Conservation (phyloP, 768 basidiomycete species). For the Saitozyma podzolica region DNA sequence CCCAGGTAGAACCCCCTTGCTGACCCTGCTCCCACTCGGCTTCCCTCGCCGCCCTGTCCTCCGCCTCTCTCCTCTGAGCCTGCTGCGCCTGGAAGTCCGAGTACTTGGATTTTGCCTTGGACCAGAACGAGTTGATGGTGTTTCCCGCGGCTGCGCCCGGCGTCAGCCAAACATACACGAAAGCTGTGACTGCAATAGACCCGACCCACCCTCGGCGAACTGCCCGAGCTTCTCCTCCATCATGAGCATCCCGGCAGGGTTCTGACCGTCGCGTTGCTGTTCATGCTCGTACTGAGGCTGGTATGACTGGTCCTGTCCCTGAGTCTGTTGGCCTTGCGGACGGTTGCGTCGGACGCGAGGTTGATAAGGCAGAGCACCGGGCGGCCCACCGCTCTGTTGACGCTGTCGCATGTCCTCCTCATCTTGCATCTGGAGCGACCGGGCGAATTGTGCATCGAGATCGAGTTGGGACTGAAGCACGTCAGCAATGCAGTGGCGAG, state of each 20-base stretch:
- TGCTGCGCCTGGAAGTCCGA: slow-evolving; percentile 39
- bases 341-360: slow-evolving; percentile 38
- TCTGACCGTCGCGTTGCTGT: slow-evolving; percentile 14
- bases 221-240: slow-evolving; percentile 48
- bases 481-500: not conserved
- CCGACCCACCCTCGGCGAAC: slow-evolving; percentile 45
- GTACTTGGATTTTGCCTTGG: slow-evolving; percentile 44
- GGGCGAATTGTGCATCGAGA: slow-evolving; percentile 51
- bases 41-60: not conserved
- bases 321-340: slow-evolving; percentile 12
- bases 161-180: slow-evolving; percentile 1
- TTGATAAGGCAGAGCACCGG: slow-evolving; percentile 47
- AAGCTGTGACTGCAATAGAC: not conserved
- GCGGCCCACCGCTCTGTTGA: slow-evolving; percentile 6
- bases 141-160: slow-evolving; percentile 41
- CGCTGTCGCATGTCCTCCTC: slow-evolving; percentile 25
- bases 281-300: slow-evolving; percentile 12
- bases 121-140: slow-evolving; percentile 47
- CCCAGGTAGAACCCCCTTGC: slow-evolving; percentile 2
- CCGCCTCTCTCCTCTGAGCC: slow-evolving; percentile 8
- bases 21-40: slow-evolving; percentile 2
- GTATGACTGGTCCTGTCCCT: slow-evolving; percentile 10
- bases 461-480: slow-evolving; percentile 42
- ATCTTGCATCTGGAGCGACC: slow-evolving; percentile 49
- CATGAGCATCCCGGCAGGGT: slow-evolving; percentile 41